These are phyloP conservation scores for Russula lepida DNA, from an alignment of 768 basidiomycete species.

Conservation along the genomic window DNA sequence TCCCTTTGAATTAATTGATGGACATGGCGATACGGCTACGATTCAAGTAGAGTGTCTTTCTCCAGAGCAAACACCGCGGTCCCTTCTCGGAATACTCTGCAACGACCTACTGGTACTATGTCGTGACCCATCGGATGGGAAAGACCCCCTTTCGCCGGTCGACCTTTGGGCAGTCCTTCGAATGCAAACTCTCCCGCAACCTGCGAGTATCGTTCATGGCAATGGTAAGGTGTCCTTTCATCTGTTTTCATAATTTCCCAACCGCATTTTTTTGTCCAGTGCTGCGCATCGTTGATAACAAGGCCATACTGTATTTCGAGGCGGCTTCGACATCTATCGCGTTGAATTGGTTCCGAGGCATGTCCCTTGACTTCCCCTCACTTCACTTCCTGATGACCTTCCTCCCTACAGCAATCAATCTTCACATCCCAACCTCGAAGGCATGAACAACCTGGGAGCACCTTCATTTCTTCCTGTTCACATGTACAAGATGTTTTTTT, in stretches of 20 bases:
- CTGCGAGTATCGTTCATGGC: slow-evolving; percentile 83
- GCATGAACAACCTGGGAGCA: slow-evolving; percentile 34
- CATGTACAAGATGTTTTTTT: slow-evolving; percentile 16
- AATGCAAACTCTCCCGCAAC: slow-evolving; percentile 89
- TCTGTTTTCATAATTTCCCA: slow-evolving; percentile 2
- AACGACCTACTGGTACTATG: slow-evolving; percentile 91
- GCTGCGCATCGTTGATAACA: slow-evolving; percentile 84
- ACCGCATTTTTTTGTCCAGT: slow-evolving; percentile 34
- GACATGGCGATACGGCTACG: slow-evolving; percentile 67
- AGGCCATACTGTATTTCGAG: slow-evolving; percentile 85
- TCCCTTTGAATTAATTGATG: slow-evolving; percentile 70
- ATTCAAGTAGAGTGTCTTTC: slow-evolving; percentile 88
- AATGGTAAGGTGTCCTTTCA: slow-evolving; percentile 45
- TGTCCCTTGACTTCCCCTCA: slow-evolving; percentile 8
- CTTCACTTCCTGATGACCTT: not conserved
- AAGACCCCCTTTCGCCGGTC: slow-evolving; percentile 63
- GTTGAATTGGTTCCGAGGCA: slow-evolving; percentile 86
- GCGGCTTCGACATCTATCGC: slow-evolving; percentile 78
- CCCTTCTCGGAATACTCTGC: slow-evolving; percentile 76
- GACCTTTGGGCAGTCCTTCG: slow-evolving; percentile 96
- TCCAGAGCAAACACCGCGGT: slow-evolving; percentile 74
- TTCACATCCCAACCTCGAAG: slow-evolving; percentile 80
- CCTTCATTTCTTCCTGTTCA: slow-evolving; percentile 20
- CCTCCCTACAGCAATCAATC: slow-evolving; percentile 60
- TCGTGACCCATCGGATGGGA: slow-evolving; percentile 75